These are phyloP conservation scores for Linderniella brevidens DNA, from an alignment of 257 asterid species.

Conservation along the genomic window DNA sequence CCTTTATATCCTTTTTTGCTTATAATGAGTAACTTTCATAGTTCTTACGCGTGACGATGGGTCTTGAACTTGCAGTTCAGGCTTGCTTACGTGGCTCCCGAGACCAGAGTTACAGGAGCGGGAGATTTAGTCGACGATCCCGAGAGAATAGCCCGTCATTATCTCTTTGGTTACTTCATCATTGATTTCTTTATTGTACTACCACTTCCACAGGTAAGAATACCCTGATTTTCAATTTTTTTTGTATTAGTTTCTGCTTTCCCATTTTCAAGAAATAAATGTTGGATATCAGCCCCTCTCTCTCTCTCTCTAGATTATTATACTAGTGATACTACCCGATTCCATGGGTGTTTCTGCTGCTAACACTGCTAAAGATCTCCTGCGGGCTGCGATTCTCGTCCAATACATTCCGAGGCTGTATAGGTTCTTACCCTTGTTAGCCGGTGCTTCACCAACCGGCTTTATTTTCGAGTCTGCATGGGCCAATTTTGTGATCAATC, in stretches of 20 bases:
- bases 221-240: background rate
- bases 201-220: conserved; percentile 70
- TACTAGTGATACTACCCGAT: conserved; percentile 34
- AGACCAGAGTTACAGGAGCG: conserved; percentile 68
- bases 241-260: no score
- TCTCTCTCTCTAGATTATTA: conserved; percentile 33
- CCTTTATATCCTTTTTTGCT: no score
- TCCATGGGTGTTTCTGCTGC: conserved; percentile 40
- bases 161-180: conserved; percentile 43
- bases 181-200: conserved; percentile 44
- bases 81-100: conserved; percentile 81
- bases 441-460: conserved; percentile 67
- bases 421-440: conserved; percentile 60
- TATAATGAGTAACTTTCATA: background rate
- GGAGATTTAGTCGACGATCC: conserved; percentile 76
- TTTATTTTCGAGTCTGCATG: conserved; percentile 75
- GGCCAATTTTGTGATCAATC: conserved; percentile 67
- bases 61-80: conserved; percentile 42
- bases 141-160: conserved; percentile 50
- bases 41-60: background rate
- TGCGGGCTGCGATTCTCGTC: conserved; percentile 42
- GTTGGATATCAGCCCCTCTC: no score
- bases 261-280: no score
- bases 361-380: conserved; percentile 41
- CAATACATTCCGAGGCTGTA: conserved; percentile 64